These are phyloP conservation scores for Boletus pseudo-olivaceus DNA, from an alignment of 768 basidiomycete genomes.

Conservation along the genomic window DNA sequence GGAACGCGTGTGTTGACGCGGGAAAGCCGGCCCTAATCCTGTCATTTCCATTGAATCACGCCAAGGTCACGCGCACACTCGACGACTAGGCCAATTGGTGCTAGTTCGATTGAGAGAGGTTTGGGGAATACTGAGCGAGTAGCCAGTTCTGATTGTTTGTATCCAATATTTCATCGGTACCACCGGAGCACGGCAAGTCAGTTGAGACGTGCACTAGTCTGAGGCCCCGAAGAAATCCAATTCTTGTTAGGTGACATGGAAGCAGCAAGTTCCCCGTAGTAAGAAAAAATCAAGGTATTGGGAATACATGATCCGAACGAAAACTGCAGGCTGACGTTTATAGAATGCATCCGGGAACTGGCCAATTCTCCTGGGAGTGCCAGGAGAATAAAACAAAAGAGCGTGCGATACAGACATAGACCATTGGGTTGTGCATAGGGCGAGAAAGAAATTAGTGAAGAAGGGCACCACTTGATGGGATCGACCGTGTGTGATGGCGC, in stretches of 20 bases:
- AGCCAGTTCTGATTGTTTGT: neutral
- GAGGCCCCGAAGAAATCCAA: neutral
- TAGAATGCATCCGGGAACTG: conserved; percentile 6
- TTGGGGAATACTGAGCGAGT: neutral
- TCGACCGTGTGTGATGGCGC: conserved; percentile 1
- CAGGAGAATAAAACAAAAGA: conserved; percentile 2
- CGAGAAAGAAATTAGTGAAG: conserved; percentile 2
- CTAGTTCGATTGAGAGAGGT: too few relatives aligned
- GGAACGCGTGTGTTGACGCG: conserved; percentile 20
- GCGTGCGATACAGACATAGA: conserved; percentile 7
- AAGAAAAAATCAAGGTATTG: neutral
- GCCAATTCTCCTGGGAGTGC: neutral
- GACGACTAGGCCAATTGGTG: too few relatives aligned
- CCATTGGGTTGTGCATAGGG: conserved; percentile 1
- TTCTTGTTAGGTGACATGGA: neutral
- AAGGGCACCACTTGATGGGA: neutral
- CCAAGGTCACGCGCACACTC: too few relatives aligned
- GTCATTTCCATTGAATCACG: too few relatives aligned
- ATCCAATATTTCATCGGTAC: neutral
- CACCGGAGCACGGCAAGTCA: neutral
- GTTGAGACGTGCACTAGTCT: neutral
- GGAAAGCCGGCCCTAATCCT: conserved; percentile 34
- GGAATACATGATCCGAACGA: conserved; percentile 1
- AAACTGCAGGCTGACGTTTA: conserved; percentile 6
- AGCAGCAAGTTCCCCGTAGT: neutral